Evolutionary conservation across 331 rosid genomes (phyloP).

Genomic region (Cydonia oblonga): DNA sequence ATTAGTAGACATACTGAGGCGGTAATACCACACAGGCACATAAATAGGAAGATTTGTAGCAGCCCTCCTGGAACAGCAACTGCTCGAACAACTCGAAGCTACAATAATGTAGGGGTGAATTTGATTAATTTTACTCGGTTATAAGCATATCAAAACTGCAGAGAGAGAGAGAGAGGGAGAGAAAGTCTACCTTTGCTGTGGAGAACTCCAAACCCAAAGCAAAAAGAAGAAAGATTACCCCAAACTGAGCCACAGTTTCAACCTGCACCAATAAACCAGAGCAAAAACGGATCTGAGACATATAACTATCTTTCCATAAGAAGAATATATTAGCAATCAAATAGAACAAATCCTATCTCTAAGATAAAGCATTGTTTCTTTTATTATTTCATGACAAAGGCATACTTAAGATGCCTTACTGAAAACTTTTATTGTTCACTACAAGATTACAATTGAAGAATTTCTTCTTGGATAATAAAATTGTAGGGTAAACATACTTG

Average conservation of each 20-base stretch:
- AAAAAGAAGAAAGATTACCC: too few relatives aligned
- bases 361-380: too few relatives aligned
- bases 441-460: too few relatives aligned
- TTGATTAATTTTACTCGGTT: background rate
- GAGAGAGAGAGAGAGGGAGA: background rate
- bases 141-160: constrained; percentile 1
- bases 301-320: background rate
- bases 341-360: too few relatives aligned
- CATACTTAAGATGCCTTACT: too few relatives aligned
- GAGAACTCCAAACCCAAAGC: too few relatives aligned
- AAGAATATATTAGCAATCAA: too few relatives aligned
- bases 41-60: constrained; percentile 43
- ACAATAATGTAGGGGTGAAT: constrained; percentile 22
- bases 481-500: too few relatives aligned
- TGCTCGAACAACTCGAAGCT: constrained; percentile 94
- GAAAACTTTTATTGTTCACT: too few relatives aligned
- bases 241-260: constrained; percentile 79
- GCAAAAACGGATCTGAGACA: background rate
- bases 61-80: constrained; percentile 71
- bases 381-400: too few relatives aligned
- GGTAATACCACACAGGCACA: constrained; percentile 49
- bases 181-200: constrained; percentile 24
- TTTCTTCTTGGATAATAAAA: too few relatives aligned
- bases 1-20: constrained; percentile 31
- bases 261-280: constrained; percentile 38